A percentile compares a stretch with the other conserved stretches of the same genome.
Conservation (phyloP, 495 filamentous ascomycete genomes). For the Pyronema domesticum region DNA sequence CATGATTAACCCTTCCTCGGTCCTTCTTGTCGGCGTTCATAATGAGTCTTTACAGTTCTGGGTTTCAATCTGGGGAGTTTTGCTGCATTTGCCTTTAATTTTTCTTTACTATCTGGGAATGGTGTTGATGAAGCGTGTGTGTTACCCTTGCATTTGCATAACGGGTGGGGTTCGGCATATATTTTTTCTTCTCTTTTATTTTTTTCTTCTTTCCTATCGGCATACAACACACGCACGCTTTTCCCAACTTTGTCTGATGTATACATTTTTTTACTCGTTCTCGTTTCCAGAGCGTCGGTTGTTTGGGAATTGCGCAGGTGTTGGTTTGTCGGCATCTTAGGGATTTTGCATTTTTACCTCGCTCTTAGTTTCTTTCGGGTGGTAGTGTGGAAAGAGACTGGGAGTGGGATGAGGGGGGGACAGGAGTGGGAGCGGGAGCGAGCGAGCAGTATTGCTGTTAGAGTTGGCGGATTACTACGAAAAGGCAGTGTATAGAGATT, state of each 20-base stretch:
- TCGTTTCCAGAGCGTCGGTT: neutral
- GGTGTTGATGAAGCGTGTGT: neutral
- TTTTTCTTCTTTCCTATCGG: neutral
- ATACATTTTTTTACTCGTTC: neutral
- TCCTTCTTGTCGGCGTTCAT: slow-evolving; percentile 4
- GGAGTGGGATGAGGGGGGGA: no score
- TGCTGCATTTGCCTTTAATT: neutral
- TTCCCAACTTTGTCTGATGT: neutral
- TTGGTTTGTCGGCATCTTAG: no score
- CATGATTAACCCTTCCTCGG: slow-evolving; percentile 2
- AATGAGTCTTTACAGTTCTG: slow-evolving; percentile 7
- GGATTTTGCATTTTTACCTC: no score
- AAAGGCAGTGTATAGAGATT: no score
- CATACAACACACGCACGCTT: neutral
- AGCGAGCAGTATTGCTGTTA: no score
- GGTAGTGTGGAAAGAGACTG: no score
- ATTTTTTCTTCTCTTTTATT: neutral
- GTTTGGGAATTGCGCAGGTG: neutral
- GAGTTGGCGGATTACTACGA: no score
- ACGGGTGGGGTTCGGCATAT: neutral
- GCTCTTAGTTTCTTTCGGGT: no score
- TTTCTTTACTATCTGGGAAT: neutral
- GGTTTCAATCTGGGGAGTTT: neutral
- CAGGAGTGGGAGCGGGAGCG: no score
- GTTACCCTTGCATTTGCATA: neutral